Base-by-base conservation (phyloP, 2,329 filamentous ascomycete species). In the Penicillium fuscoglaucum region DNA sequence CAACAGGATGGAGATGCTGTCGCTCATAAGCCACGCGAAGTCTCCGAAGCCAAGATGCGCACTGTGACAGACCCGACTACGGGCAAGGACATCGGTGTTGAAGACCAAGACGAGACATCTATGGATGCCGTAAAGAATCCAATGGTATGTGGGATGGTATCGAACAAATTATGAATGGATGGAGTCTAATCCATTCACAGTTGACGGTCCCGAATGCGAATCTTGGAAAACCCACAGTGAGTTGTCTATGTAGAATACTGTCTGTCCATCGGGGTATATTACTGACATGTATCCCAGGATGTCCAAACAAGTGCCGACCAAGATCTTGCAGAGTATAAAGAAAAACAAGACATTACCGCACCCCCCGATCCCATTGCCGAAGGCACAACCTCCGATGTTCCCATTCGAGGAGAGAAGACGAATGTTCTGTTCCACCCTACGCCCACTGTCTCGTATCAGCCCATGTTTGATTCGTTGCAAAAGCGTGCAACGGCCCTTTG, bases 401-500 rank as follows among this genome's bases (percentile, higher is more conserved):
- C 95, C 3, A 96, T 98, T 58, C 90, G 93, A 70, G 93, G 93
- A 68, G 93, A 98, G 72, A 97, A 95, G 83, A 98, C 95, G 4
- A 97, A 96, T 62, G 88, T 98, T 19, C 83, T 97, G 31, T 98
- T 98, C 76, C 93, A 97, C 74, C 93, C 95, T 17, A 98, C 93
- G 0, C 93, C 93, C 0, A 90, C 89, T 0, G 84, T 96, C 65
- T 91, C 88, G 78, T 96, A 91, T 71, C 91, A 96, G 74, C 91
- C 93, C 5, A 96, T 92, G 84, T 97, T 90, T 72, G 84, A 82
- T 76, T 84, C 13, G 75, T 97, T 58, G 91, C 21, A 98, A 76
- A 84, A 85, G 64, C 85, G 88, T 10, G 90, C 89, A n/a, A 86
- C 85, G 46, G 79, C 85, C 0, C 77, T 97, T 5, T 90, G 89